These are phyloP conservation scores for Stentor coeruleus DNA, from an alignment of 73 alveolate species.

Conservation along the genomic window DNA sequence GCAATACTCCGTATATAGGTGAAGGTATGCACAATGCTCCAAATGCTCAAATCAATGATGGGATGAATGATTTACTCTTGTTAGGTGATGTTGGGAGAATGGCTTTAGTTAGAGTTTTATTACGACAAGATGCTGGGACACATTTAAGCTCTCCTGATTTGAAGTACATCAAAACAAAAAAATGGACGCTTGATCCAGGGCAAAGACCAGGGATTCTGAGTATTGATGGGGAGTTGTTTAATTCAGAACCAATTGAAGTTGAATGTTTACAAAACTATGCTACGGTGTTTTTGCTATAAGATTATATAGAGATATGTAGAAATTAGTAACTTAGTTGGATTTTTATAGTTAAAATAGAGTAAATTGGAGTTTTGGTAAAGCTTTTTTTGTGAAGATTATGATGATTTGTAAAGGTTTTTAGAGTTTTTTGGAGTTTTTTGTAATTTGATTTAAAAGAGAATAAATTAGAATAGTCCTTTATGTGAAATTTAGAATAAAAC, in stretches of 20 bases:
- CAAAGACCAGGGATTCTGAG: not conserved
- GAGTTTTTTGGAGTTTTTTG: too few species aligned
- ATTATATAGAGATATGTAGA: too few species aligned
- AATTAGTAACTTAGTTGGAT: too few species aligned
- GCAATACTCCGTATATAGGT: constrained; percentile 63
- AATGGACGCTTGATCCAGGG: constrained; percentile 53
- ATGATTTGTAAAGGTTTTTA: too few species aligned
- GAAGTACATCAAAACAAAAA: constrained; percentile 39
- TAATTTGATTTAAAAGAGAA: too few species aligned
- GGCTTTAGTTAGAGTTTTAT: constrained; percentile 47
- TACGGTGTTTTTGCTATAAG: not conserved
- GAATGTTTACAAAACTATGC: constrained; percentile 1
- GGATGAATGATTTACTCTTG: constrained; percentile 61
- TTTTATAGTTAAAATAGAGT: too few species aligned
- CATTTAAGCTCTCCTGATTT: constrained; percentile 35
- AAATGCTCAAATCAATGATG: constrained; percentile 66
- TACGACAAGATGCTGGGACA: constrained; percentile 53
- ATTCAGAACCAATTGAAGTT: not conserved
- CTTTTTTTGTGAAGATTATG: too few species aligned
- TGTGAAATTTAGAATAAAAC: too few species aligned
- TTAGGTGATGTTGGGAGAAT: constrained; percentile 69
- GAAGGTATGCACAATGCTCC: constrained; percentile 57
- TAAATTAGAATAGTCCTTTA: too few species aligned
- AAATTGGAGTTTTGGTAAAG: too few species aligned
- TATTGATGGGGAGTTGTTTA: constrained; percentile 23